Conservation (phyloP, 352 stramenopile species). For the Globisporangium heterothallicum region DNA sequence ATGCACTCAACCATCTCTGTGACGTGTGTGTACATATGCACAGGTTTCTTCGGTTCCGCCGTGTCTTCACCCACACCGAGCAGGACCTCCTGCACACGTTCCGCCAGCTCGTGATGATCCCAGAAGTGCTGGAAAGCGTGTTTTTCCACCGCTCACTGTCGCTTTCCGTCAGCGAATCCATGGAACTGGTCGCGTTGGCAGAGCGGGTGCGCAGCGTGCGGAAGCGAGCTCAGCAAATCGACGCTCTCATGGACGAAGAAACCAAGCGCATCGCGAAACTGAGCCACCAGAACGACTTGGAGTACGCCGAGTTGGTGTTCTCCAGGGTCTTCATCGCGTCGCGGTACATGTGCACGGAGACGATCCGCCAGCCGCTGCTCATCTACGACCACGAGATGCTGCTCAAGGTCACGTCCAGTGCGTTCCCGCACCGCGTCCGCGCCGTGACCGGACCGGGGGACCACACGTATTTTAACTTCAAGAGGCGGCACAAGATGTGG, state of each 20-base stretch:
- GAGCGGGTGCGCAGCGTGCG: constrained; percentile 10
- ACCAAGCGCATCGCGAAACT: constrained; percentile 8
- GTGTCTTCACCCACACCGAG: constrained; percentile 11
- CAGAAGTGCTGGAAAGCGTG: constrained; percentile 20
- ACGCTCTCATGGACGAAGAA: constrained; percentile 16
- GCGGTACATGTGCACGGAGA: constrained; percentile 18
- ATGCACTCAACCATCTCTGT: not conserved
- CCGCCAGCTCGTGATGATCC: constrained; percentile 23
- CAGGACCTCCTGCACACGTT: constrained; percentile 23
- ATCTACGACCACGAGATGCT: constrained; percentile 25
- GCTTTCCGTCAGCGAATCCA: constrained; percentile 4
- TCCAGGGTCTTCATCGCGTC: constrained; percentile 16
- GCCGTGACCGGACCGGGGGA: constrained; percentile 12
- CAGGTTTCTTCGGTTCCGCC: constrained; percentile 18
- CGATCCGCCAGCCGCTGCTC: constrained; percentile 21
- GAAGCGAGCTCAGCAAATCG: constrained; percentile 11
- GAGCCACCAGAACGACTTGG: constrained; percentile 15
- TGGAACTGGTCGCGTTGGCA: constrained; percentile 3
- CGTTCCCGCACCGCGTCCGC: constrained; percentile 16
- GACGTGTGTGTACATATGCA: not conserved
- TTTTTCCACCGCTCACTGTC: constrained; percentile 16
- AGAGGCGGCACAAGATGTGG: constrained; percentile 14
- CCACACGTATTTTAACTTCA: constrained; percentile 17
- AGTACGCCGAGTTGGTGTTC: constrained; percentile 20
- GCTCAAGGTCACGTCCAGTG: constrained; percentile 10